Percentiles rank a stretch among this genome's conserved stretches.
These are phyloP conservation scores for Haplosporangium sp. DNA, from an alignment of 371 early-diverging fungal genomes.

Conservation along the genomic window DNA sequence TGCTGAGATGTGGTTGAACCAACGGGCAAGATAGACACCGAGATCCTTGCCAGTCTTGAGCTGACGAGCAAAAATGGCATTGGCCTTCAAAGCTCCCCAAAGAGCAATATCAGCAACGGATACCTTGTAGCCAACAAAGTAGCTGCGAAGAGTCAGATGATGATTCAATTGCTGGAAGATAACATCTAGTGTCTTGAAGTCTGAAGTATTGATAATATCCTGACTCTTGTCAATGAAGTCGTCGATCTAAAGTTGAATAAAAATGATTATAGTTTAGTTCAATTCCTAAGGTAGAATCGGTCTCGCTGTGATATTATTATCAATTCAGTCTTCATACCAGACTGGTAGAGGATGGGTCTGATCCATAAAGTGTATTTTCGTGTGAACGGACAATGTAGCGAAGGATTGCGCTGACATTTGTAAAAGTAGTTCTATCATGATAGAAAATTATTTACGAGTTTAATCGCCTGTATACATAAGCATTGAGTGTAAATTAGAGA, in stretches of 20 bases:
- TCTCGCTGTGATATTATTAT: not conserved
- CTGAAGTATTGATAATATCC: constrained; percentile 66
- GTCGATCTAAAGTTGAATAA: constrained; percentile 59
- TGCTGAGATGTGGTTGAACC: constrained; percentile 83
- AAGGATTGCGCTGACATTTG: constrained; percentile 44
- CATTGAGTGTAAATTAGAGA: not conserved
- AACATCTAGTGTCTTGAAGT: constrained; percentile 79
- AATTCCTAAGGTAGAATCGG: not conserved
- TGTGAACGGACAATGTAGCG: constrained; percentile 54
- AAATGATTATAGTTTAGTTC: not conserved
- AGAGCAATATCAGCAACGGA: constrained; percentile 87
- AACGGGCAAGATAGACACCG: constrained; percentile 83
- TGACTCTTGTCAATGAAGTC: constrained; percentile 76
- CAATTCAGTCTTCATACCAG: constrained; percentile 18
- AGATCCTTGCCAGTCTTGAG: constrained; percentile 82
- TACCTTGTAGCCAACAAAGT: constrained; percentile 82
- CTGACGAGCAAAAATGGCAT: constrained; percentile 82
- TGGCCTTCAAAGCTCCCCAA: constrained; percentile 91
- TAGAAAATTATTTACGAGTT: not conserved
- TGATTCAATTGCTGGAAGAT: constrained; percentile 79
- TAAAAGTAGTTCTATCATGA: constrained; percentile 34
- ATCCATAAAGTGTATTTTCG: constrained; percentile 51
- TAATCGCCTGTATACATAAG: not conserved
- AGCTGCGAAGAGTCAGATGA: constrained; percentile 84
- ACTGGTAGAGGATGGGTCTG: constrained; percentile 46